These are phyloP conservation scores for Colletotrichum siamense DNA, from an alignment of 2,329 filamentous ascomycete genomes.

Conservation along the genomic window DNA sequence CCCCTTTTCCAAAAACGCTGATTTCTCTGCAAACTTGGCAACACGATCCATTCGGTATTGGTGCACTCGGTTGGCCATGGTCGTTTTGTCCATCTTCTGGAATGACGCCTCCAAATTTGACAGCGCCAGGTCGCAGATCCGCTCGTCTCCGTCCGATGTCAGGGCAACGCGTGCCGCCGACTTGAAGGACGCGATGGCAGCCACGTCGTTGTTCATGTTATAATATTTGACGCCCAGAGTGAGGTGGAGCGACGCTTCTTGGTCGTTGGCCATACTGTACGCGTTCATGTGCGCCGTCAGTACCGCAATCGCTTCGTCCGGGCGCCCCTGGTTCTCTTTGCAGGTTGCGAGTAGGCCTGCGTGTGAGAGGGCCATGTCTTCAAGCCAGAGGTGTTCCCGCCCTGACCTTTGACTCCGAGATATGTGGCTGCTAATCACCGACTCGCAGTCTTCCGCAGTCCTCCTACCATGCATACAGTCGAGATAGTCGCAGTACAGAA, in stretches of 20 bases:
- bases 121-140: constrained; percentile 35
- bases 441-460: constrained; percentile 30
- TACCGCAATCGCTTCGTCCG: constrained; percentile 33
- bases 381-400: constrained; percentile 33
- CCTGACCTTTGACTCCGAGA: constrained; percentile 33
- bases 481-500: constrained; percentile 39
- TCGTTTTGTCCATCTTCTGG: constrained; percentile 23
- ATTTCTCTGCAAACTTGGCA: constrained; percentile 33
- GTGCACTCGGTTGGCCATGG: constrained; percentile 30
- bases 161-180: constrained; percentile 33
- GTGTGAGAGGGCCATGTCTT: constrained; percentile 35
- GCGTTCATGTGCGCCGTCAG: constrained; percentile 31
- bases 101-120: constrained; percentile 36
- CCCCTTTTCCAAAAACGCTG: constrained; percentile 10
- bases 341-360: constrained; percentile 33
- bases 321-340: constrained; percentile 32
- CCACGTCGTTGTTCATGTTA: constrained; percentile 29
- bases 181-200: constrained; percentile 33
- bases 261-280: constrained; percentile 33
- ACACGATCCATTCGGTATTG: constrained; percentile 33
- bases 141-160: constrained; percentile 33
- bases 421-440: constrained; percentile 32
- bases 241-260: constrained; percentile 34
- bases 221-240: constrained; percentile 37
- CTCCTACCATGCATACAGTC: constrained; percentile 35